These are phyloP conservation scores for Kwoniella pini DNA, from an alignment of 768 basidiomycete species.

Conservation along the genomic window DNA sequence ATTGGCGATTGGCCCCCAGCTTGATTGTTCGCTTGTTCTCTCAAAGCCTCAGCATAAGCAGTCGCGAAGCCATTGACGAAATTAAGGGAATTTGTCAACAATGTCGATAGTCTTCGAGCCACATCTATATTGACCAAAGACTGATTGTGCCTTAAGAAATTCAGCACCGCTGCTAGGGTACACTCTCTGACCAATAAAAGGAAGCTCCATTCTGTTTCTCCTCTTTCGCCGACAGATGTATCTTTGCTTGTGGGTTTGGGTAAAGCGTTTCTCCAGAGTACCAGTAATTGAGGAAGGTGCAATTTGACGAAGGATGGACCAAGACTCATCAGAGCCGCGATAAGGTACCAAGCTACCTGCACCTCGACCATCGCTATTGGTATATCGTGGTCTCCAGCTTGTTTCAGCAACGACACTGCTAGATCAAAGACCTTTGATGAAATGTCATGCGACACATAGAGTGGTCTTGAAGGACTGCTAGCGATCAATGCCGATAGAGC, in stretches of 20 bases:
- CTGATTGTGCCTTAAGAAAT: conserved; percentile 78
- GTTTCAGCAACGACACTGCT: conserved; percentile 84
- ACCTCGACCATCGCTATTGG: conserved; percentile 78
- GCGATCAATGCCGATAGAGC: conserved; percentile 85
- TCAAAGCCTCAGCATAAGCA: conserved; percentile 67
- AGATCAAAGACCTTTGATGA: conserved; percentile 85
- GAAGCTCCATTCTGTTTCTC: conserved; percentile 82
- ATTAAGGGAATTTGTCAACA: conserved; percentile 83
- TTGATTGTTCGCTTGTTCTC: conserved; percentile 55
- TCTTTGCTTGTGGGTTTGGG: conserved; percentile 95
- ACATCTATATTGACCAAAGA: conserved; percentile 84
- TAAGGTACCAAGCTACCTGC: conserved; percentile 90
- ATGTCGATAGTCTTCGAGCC: conserved; percentile 78
- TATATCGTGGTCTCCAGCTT: conserved; percentile 86
- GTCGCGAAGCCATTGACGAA: conserved; percentile 83
- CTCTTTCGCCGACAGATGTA: conserved; percentile 64
- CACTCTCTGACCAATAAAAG: conserved; percentile 86
- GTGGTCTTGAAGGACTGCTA: conserved; percentile 77
- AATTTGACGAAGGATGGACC: conserved; percentile 91
- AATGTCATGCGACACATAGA: conserved; percentile 94
- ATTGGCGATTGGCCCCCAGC: conserved; percentile 28
- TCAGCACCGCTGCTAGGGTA: conserved; percentile 82
- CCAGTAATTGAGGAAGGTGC: conserved; percentile 88
- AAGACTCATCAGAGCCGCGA: conserved; percentile 85
- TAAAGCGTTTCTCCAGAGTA: conserved; percentile 95